These are phyloP conservation scores for Fomitopsis pinicola DNA, from an alignment of 1,284 basidiomycete species.

Conservation along the genomic window DNA sequence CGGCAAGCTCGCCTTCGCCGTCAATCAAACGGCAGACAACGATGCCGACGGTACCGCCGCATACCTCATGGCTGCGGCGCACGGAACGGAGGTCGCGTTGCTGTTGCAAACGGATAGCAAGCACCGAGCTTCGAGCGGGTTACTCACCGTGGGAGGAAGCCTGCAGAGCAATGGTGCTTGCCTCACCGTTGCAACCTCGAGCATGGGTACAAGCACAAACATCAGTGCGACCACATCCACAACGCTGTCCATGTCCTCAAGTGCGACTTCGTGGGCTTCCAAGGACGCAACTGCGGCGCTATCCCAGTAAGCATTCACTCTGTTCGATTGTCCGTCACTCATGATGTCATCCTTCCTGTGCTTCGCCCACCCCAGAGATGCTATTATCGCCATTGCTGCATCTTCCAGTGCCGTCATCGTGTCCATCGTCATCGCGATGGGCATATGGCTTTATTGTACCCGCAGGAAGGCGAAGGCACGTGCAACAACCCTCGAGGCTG, in stretches of 20 bases:
- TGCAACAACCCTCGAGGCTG: not conserved
- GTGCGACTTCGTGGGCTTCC: not conserved
- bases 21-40: constrained; percentile 31
- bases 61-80: constrained; percentile 39
- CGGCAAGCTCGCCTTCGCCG: constrained; percentile 32
- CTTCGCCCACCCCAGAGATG: constrained; percentile 8
- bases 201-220: not conserved
- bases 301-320: constrained; percentile 17
- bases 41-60: constrained; percentile 30
- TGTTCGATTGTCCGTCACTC: not conserved
- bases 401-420: constrained; percentile 34
- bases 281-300: constrained; percentile 8
- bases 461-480: constrained; percentile 24
- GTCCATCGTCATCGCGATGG: constrained; percentile 36
- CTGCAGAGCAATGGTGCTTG: constrained; percentile 24
- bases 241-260: constrained; percentile 3
- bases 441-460: constrained; percentile 39
- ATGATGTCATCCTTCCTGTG: not conserved
- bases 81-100: constrained; percentile 38
- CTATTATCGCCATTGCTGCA: constrained; percentile 32
- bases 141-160: constrained; percentile 28
- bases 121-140: constrained; percentile 20
- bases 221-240: constrained; percentile 4
- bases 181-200: constrained; percentile 15
- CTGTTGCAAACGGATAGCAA: constrained; percentile 27